Conservation (phyloP, 352 stramenopile genomes). For the Globisporangium apiculatum region DNA sequence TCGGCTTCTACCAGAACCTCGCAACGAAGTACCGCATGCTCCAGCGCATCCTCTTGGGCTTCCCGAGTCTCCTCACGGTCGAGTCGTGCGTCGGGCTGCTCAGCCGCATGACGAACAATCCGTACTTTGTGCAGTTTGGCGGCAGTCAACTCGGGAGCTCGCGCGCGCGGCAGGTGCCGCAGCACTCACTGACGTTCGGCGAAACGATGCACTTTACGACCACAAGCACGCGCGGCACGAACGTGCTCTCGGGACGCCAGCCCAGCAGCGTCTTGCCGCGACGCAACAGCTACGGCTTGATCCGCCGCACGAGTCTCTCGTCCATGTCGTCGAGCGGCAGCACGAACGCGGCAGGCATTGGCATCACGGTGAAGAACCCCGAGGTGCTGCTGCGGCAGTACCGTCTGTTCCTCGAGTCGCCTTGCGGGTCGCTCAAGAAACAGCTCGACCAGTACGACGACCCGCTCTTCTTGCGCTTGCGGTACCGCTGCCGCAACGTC, state of each 20-base stretch:
- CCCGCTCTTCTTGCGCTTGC: constrained; percentile 54
- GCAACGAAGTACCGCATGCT: constrained; percentile 73
- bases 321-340: constrained; percentile 38
- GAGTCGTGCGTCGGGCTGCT: constrained; percentile 72
- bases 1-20: constrained; percentile 61
- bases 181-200: constrained; percentile 49
- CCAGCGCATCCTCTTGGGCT: constrained; percentile 70
- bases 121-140: constrained; percentile 50
- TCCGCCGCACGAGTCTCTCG: constrained; percentile 19
- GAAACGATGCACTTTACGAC: constrained; percentile 46
- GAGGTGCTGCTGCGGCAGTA: constrained; percentile 71
- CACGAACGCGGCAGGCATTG: constrained; percentile 10
- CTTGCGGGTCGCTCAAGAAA: constrained; percentile 51
- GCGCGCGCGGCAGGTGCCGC: constrained; percentile 36
- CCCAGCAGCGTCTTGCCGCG: constrained; percentile 18
- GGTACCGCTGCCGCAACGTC: constrained; percentile 66
- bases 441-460: constrained; percentile 55
- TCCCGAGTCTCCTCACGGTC: constrained; percentile 59
- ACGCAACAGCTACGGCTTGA: constrained; percentile 16
- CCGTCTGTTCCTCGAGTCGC: constrained; percentile 58
- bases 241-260: constrained; percentile 14
- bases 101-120: constrained; percentile 67
- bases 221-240: constrained; percentile 17
- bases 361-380: constrained; percentile 56
- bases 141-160: constrained; percentile 26